Evolutionary conservation across 139 green algal genomes (phyloP).

Genomic region (Pleodorina starrii): DNA sequence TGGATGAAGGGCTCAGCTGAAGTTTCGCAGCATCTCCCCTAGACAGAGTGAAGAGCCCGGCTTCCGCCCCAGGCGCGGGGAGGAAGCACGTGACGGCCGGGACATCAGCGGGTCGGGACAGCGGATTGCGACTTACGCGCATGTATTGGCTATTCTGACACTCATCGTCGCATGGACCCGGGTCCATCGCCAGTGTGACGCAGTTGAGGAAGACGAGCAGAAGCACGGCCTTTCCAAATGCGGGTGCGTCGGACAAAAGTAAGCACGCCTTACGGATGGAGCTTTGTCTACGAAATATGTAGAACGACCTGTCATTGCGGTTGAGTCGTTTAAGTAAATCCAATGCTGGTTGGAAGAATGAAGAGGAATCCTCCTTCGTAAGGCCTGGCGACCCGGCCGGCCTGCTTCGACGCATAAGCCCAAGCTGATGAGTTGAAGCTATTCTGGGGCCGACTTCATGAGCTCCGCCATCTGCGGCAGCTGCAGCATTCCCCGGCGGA

Average conservation of each 20-base stretch:
- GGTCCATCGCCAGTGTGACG: constrained; percentile 50
- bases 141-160: background rate
- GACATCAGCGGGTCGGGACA: too few relatives aligned
- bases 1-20: too few relatives aligned
- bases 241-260: background rate
- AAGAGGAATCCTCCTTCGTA: background rate
- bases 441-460: background rate
- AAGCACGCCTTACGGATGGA: background rate
- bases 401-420: background rate
- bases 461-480: background rate
- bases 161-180: background rate
- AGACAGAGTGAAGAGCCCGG: too few relatives aligned
- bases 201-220: constrained; percentile 51
- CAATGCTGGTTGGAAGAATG: constrained; percentile 2
- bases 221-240: background rate
- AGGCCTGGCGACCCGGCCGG: background rate
- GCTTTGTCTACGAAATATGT: background rate
- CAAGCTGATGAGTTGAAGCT: background rate
- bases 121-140: background rate
- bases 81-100: too few relatives aligned
- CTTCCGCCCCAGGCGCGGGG: too few relatives aligned
- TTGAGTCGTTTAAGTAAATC: background rate
- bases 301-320: constrained; percentile 6
- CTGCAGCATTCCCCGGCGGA: background rate
- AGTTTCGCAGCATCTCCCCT: too few relatives aligned